phyloP scores from a whole-genome alignment of 129 eudicot species.

The Centella asiatica region DNA sequence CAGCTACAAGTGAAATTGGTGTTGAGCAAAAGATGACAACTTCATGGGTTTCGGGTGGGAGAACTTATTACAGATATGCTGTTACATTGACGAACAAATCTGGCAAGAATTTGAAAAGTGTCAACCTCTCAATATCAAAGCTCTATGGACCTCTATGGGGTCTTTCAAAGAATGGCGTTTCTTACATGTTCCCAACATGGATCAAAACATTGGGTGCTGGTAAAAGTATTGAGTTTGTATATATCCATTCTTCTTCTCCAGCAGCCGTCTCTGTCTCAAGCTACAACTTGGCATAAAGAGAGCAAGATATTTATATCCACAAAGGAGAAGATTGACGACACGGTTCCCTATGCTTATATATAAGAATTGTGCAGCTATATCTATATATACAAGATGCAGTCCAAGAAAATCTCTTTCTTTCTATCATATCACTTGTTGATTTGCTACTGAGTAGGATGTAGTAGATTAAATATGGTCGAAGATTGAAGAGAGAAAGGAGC shows the following conservation, averaged over 20 bases:
- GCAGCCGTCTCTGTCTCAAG: conserved; percentile 62
- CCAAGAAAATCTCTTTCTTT: conserved; percentile 18
- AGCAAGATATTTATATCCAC: conserved; percentile 1
- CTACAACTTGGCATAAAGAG: conserved; percentile 51
- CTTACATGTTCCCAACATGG: conserved; percentile 73
- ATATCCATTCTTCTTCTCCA: conserved; percentile 69
- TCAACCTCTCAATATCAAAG: conserved; percentile 57
- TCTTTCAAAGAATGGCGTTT: conserved; percentile 57
- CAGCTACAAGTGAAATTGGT: conserved; percentile 29
- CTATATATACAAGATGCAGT: conserved; percentile 19
- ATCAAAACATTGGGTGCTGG: conserved; percentile 57
- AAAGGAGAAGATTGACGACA: conserved; percentile 10
- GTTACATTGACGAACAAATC: conserved; percentile 75
- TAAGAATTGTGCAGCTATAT: conserved; percentile 53
- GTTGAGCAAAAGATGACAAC: conserved; percentile 56
- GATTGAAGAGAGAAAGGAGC: conserved; percentile 69
- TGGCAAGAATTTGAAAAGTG: conserved; percentile 47
- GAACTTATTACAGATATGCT: conserved; percentile 78
- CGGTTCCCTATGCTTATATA: conserved; percentile 27
- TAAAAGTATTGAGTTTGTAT: conserved; percentile 81
- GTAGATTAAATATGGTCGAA: conserved; percentile 35
- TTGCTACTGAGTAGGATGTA: conserved; percentile 21
- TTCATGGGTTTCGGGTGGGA: conserved; percentile 70
- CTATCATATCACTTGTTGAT: conserved; percentile 28
- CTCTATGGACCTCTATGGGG: conserved; percentile 97